Percentiles rank a stretch among this genome's conserved stretches.
These are phyloP conservation scores for Scleroderma bovista DNA, from an alignment of 768 basidiomycete genomes.

Conservation along the genomic window DNA sequence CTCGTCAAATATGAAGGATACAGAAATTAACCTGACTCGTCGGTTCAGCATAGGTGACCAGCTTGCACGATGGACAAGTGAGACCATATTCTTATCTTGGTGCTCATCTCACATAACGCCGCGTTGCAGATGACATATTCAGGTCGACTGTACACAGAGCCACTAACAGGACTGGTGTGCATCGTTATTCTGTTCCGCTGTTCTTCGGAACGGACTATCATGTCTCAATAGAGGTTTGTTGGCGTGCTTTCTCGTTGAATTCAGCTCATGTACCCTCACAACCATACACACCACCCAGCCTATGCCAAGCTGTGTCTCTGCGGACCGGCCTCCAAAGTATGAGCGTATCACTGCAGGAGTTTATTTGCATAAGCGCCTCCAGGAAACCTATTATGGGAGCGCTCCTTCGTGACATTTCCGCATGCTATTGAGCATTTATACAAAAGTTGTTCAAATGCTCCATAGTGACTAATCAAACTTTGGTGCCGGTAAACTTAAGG, in stretches of 20 bases:
- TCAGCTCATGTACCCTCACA: too few relatives aligned
- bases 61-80: conserved; percentile 87
- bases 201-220: conserved; percentile 92
- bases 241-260: neutral
- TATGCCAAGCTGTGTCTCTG: conserved; percentile 45
- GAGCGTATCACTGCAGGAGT: conserved; percentile 73
- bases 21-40: conserved; percentile 23
- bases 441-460: too few relatives aligned
- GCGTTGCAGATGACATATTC: conserved; percentile 70
- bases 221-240: conserved; percentile 65
- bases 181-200: conserved; percentile 80
- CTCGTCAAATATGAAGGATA: neutral
- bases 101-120: too few relatives aligned
- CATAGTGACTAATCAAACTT: too few relatives aligned
- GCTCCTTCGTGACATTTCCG: too few relatives aligned
- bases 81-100: conserved; percentile 7
- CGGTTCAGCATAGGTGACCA: conserved; percentile 75
- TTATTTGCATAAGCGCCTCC: conserved; percentile 70
- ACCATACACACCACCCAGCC: conserved; percentile 19
- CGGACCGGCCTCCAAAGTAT: conserved; percentile 58
- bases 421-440: too few relatives aligned
- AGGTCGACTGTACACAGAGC: conserved; percentile 88
- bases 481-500: too few relatives aligned
- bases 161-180: conserved; percentile 63
- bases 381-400: conserved; percentile 45